phyloP scores from a whole-genome alignment of 768 basidiomycete genomes.

The Amanita phalloides region DNA sequence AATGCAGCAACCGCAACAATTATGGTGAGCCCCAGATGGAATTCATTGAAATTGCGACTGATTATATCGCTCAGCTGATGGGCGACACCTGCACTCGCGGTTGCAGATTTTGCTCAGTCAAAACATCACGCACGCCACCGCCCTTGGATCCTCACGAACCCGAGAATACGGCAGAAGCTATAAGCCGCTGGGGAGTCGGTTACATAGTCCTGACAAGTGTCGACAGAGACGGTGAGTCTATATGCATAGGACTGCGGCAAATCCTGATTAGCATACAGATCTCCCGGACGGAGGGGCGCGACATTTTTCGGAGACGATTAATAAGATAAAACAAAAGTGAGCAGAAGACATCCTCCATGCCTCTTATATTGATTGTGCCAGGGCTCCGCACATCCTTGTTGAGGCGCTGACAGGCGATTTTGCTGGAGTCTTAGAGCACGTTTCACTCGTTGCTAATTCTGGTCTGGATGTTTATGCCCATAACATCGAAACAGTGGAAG shows the following conservation, averaged over 20 bases:
- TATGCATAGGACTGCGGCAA: background rate
- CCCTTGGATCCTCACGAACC: constrained; percentile 95
- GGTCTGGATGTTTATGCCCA: constrained; percentile 98
- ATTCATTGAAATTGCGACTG: constrained; percentile 1
- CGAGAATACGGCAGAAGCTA: constrained; percentile 96
- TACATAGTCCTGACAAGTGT: constrained; percentile 97
- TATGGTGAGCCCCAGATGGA: constrained; percentile 51
- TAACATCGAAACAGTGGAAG: constrained; percentile 95
- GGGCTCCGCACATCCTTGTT: constrained; percentile 91
- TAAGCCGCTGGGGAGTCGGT: constrained; percentile 94
- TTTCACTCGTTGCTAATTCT: constrained; percentile 78
- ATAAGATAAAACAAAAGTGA: constrained; percentile 92
- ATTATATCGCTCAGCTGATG: constrained; percentile 61
- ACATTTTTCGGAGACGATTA: constrained; percentile 93
- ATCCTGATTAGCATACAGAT: constrained; percentile 36
- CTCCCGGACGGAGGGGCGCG: constrained; percentile 84
- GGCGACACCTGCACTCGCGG: constrained; percentile 98
- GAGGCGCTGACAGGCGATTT: constrained; percentile 97
- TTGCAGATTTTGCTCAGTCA: constrained; percentile 95
- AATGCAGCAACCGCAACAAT: constrained; percentile 94
- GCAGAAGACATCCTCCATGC: constrained; percentile 9
- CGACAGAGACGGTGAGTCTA: constrained; percentile 79
- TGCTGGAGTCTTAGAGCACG: constrained; percentile 62
- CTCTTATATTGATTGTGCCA: constrained; percentile 17
- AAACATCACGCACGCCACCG: constrained; percentile 80